Conservation (phyloP, 306 rosid genomes). For the Dryas alaskensis region DNA sequence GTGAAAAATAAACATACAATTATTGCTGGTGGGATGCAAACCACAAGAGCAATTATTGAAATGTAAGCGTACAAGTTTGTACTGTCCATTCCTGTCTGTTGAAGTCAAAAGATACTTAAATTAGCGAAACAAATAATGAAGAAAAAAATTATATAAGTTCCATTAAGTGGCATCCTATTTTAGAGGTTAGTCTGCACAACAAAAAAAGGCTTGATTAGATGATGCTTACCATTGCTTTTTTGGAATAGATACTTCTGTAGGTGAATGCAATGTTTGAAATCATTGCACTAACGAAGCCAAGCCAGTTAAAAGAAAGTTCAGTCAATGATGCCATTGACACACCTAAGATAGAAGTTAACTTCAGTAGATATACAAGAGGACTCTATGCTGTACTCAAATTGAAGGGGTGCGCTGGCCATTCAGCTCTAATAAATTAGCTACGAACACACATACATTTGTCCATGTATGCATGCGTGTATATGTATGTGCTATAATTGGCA, state of each 20-base stretch:
- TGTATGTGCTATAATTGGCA: background rate
- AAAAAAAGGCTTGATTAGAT: background rate
- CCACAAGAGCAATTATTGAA: conserved; percentile 67
- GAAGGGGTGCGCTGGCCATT: too few species aligned
- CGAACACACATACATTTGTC: too few species aligned
- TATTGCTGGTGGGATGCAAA: conserved; percentile 71
- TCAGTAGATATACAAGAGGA: background rate
- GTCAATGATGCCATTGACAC: conserved; percentile 96
- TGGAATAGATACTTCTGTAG: conserved; percentile 83
- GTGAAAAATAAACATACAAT: conserved; percentile 39
- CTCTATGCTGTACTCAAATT: background rate
- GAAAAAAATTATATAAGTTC: background rate
- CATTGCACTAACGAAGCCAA: conserved; percentile 90
- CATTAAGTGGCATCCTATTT: too few species aligned
- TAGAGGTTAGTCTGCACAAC: too few species aligned
- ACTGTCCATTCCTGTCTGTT: conserved; percentile 77
- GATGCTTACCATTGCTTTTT: conserved; percentile 67
- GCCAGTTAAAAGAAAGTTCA: conserved; percentile 94
- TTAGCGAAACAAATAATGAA: background rate
- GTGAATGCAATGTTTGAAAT: conserved; percentile 90
- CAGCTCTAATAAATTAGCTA: too few species aligned
- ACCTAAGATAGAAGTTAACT: conserved; percentile 46
- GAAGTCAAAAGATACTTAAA: background rate
- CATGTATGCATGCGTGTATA: background rate
- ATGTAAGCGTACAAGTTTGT: conserved; percentile 72